Conservation (phyloP, 352 stramenopile species). For the Phytopythium delawarense region DNA sequence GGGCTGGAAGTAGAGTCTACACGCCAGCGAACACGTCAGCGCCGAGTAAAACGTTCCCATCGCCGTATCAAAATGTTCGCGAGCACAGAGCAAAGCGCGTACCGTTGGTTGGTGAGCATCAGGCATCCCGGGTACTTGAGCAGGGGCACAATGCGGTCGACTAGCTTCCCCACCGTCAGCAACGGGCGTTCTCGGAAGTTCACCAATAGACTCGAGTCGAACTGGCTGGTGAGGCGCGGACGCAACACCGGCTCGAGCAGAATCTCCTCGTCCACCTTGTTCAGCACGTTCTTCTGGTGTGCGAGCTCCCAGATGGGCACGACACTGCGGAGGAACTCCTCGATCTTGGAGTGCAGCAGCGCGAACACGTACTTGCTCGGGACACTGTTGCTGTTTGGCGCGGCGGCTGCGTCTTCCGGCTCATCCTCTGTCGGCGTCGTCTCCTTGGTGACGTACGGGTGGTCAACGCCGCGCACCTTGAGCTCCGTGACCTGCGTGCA, state of each 20-base stretch:
- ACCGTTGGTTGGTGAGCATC: conserved; percentile 87
- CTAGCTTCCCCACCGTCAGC: conserved; percentile 61
- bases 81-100: background rate
- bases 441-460: conserved; percentile 71
- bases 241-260: conserved; percentile 72
- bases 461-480: conserved; percentile 82
- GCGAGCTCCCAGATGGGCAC: conserved; percentile 59
- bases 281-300: conserved; percentile 64
- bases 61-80: no score
- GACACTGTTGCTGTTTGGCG: conserved; percentile 8
- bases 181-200: conserved; percentile 89
- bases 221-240: conserved; percentile 71
- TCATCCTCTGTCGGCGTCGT: conserved; percentile 11
- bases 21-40: background rate
- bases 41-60: background rate
- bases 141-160: conserved; percentile 89
- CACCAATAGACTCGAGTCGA: conserved; percentile 85
- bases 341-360: conserved; percentile 80
- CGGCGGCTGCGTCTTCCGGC: background rate
- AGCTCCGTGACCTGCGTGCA: conserved; percentile 69
- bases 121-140: conserved; percentile 89
- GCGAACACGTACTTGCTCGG: conserved; percentile 74
- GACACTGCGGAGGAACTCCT: conserved; percentile 75
- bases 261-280: conserved; percentile 82
- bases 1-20: conserved; percentile 85